Base-by-base conservation (phyloP, 768 basidiomycete species). In the Kwoniella shandongensis region DNA sequence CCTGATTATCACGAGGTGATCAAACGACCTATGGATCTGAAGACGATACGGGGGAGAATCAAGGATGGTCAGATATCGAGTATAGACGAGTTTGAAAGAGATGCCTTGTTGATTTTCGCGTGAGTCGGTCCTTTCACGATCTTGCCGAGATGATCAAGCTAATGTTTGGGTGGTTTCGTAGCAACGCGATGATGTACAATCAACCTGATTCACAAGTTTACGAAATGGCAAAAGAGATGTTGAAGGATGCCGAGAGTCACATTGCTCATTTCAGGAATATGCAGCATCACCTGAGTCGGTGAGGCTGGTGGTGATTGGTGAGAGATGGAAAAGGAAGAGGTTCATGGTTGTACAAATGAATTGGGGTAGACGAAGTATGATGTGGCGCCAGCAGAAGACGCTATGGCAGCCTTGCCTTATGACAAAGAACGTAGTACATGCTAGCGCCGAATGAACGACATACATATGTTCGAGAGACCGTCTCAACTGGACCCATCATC, bases 161-260 rank as follows among this genome's bases (percentile, higher is more conserved):
- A 8, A 44, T 29, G 48, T 59, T n/a, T n/a, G n/a, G 40, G 55
- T 44, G 29, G 1, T 27, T 18, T 29, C 22, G 22, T 46, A 74
- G 75, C 7, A 97, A 98, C 75, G 89, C 94, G 4, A 87, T 94
- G 85, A 91, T 97, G 88, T 98, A 91, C 75, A 98, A 98, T 63
- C 80, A 86, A 44, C 88, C 89, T 0, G 85, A 84, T 3, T 88
- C 87, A 15, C 88, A 90, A 70, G 86, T 94, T n/a, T 85, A 86
- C 61, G 81, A 80, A 50, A 94, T 93, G 89, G 89, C 93, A 5
- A 85, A 90, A 73, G 89, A 92, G 80, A 91, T 92, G 71, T 77
- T 87, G 54, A 60, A 59, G 49, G 71, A 71, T 47, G 65, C 66
- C n/a, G 75, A 78, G 58, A 53, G 27, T 18, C 66, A 68, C 42